Percentiles rank a stretch among this genome's conserved stretches.
Conservation (phyloP, 108 stramenopile species). For the Nannochloropsis oceanica region DNA sequence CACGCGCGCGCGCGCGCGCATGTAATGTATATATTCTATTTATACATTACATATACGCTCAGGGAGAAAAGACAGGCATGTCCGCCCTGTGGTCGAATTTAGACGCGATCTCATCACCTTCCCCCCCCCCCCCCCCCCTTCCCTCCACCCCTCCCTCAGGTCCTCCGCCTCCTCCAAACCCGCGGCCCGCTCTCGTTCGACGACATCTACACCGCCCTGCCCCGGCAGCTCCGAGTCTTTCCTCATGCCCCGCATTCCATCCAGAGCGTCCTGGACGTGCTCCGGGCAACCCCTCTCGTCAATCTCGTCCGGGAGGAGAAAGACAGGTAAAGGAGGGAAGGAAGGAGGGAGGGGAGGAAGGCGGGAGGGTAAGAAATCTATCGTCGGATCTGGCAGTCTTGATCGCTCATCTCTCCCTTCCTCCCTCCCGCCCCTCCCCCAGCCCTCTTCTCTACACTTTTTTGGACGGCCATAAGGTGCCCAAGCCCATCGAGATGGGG, state of each 20-base stretch:
- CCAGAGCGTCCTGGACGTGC: neutral
- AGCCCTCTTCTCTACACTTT: neutral
- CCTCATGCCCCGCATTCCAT: neutral
- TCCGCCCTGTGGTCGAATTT: no score
- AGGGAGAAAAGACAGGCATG: no score
- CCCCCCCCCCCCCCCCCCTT: neutral
- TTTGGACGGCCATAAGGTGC: neutral
- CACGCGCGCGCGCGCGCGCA: no score
- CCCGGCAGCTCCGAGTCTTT: neutral
- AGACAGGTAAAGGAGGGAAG: neutral
- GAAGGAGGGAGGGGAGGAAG: neutral
- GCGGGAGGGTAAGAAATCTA: neutral
- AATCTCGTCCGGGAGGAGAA: neutral
- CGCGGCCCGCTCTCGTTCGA: neutral
- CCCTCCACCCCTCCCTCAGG: neutral
- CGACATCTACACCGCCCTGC: neutral
- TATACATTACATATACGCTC: no score
- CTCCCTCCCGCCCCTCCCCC: neutral
- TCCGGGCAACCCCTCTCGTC: neutral
- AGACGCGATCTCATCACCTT: no score
- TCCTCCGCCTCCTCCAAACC: neutral
- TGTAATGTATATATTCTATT: neutral
- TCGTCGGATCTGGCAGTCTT: no score
- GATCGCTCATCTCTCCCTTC: neutral
- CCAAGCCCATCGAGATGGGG: neutral